Evolutionary conservation across 768 basidiomycete genomes (phyloP), one percentile per base, ranked within the genome.

Genomic region (Suillus subalutaceus): DNA sequence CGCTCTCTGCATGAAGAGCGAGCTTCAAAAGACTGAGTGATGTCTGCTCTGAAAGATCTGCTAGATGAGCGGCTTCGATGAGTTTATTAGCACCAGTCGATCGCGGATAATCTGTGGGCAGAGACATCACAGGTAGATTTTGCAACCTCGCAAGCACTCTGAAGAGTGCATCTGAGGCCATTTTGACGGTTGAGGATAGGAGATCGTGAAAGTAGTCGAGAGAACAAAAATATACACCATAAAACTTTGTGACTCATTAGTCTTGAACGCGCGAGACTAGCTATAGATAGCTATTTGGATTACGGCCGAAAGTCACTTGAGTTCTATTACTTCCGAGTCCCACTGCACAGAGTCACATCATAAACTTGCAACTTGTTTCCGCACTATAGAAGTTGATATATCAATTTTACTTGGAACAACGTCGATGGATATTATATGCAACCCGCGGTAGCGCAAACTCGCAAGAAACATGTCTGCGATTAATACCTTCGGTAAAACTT

Each of bases 101-200:
- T 64, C 96, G 83, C 3, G 97, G 96, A 76, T 97, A 99, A 78
- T 99, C 97, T 0, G 97, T 97, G 0, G 97, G 97, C 40, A 99
- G 81, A 8, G 94, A 93, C 69, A 99, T 90, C 5, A 92, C 90
- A 2, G 97, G 96, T 2, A 96, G 78, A 73, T 90, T 90, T 75
- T 90, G 89, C 26, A 99, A 82, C 69, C 91, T 83, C 30, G 83
- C 77, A 18, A 90, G 71, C 30, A 90, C 88, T 70, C 90, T 82
- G 30, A 79, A 77, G 16, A 92, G 82, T 5, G 67, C 63, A 65
- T 74, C 66, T 23, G 57, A 62, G 40, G 71, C 63, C 79, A 80
- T 81, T 62, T 72, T 52, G 30, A 7, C 41, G n/a, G 58, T 64
- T 43, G 50, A 26, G 32, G 48, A 35, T 30, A 57, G 44, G 30